Conservation (phyloP, 2,329 filamentous ascomycete genomes). For the Thelonectria olida region DNA sequence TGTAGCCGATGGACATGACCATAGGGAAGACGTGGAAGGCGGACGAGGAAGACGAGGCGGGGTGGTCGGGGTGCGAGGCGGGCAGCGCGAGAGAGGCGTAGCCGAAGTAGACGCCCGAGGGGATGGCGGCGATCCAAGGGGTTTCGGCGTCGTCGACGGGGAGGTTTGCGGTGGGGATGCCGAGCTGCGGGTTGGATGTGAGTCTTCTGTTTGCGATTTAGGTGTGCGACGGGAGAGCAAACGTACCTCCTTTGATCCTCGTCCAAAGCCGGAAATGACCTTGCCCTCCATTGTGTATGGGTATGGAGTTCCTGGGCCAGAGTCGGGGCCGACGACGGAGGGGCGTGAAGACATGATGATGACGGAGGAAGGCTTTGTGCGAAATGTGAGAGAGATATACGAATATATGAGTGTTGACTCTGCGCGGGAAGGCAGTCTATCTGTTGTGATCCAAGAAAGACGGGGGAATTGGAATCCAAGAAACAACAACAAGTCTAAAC, state of each 20-base stretch:
- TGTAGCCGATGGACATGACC: constrained; percentile 96
- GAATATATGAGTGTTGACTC: too few relatives aligned
- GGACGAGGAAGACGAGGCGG: constrained; percentile 29
- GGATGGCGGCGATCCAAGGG: constrained; percentile 69
- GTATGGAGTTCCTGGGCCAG: constrained; percentile 80
- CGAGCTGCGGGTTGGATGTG: constrained; percentile 66
- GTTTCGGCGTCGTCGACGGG: constrained; percentile 71
- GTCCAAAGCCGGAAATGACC: constrained; percentile 92
- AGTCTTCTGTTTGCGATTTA: too few relatives aligned
- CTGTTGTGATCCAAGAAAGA: too few relatives aligned
- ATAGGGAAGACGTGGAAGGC: constrained; percentile 73
- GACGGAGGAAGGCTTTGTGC: background rate
- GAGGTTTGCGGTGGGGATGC: constrained; percentile 96
- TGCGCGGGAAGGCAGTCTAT: too few relatives aligned
- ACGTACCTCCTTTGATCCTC: constrained; percentile 88
- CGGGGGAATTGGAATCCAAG: background rate
- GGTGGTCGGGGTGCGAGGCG: constrained; percentile 54
- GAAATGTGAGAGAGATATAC: background rate
- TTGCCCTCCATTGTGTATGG: constrained; percentile 85
- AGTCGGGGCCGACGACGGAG: constrained; percentile 75
- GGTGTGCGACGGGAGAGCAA: background rate
- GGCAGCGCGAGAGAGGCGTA: constrained; percentile 79
- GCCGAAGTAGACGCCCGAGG: constrained; percentile 92
- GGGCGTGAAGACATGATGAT: constrained; percentile 60
- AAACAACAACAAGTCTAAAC: background rate